Evolutionary conservation across 1,284 basidiomycete genomes (phyloP), one percentile per base, ranked within the genome.

Genomic region (Volvariella volvacea): DNA sequence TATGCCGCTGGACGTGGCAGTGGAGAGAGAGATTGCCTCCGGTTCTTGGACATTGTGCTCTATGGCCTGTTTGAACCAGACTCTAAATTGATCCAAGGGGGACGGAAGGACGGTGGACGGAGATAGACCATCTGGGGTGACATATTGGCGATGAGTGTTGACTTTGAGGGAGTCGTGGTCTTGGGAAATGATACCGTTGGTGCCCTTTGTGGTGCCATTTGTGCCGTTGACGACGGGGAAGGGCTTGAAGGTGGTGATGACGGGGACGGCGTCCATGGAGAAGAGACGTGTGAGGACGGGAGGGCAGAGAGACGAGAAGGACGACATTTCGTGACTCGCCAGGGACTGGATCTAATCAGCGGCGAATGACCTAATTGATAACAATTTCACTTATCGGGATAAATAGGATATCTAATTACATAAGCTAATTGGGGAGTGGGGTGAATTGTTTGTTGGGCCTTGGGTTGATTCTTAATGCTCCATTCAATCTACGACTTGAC

Each of bases 401-500:
- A n/a, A 28, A 28, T 28, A 28, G 25, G 25, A 6, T 28, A 28
- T 6, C 25, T n/a, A 28, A 28, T 28, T 28, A 28, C 25, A 28
- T 28, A 28, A 28, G 25, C 6, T 28, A 28, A 6, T 28, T 6
- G 12, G 6, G 25, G 6, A 28, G 12, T 12, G 25, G 25, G 25
- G 25, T 28, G 25, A 28, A 6, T 28, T 28, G 25, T 28, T 28
- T 28, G 25, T 28, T 28, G 25, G 12, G 25, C 12, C 6, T 6
- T 28, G 6, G 12, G 25, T 28, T 28, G 25, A 28, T 12, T 28
- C 25, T 28, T 28, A 47, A 71, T 71, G 70, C 67, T 89, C 66
- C 85, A 89, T 58, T 88, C 88, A 41, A 88, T 91, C 55, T 88
- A 86, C 55, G 88, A 93, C 67, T 74, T 94, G 54, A 91, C 90